Conservation (phyloP, 192 early-diverging fungal species). For the Chytriomyces hyalinus region DNA sequence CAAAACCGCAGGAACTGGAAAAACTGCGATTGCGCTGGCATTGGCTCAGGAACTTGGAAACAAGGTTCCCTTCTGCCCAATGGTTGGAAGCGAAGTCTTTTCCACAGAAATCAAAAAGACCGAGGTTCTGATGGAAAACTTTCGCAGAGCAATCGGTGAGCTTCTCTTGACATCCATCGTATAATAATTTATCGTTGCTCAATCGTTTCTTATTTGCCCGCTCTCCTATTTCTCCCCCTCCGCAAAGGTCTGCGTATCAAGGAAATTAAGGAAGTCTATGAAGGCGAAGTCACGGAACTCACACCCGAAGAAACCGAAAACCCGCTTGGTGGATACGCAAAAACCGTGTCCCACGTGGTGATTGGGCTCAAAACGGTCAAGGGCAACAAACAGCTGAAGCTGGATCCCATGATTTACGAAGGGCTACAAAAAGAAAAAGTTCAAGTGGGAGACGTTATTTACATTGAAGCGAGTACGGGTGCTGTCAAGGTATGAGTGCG, state of each 20-base stretch:
- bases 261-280: slow-evolving; percentile 99
- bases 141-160: slow-evolving; percentile 89
- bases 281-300: slow-evolving; percentile 97
- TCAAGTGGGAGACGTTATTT: slow-evolving; percentile 94
- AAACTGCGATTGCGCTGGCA: slow-evolving; percentile 96
- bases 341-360: slow-evolving; percentile 93
- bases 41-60: slow-evolving; percentile 95
- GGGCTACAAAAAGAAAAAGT: slow-evolving; percentile 97
- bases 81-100: slow-evolving; percentile 98
- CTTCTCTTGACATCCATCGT: neutral
- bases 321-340: slow-evolving; percentile 96
- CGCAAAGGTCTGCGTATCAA: slow-evolving; percentile 85
- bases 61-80: slow-evolving; percentile 99
- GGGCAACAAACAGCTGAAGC: slow-evolving; percentile 95
- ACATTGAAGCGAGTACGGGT: slow-evolving; percentile 96
- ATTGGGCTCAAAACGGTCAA: slow-evolving; percentile 98
- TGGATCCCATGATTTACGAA: slow-evolving; percentile 98
- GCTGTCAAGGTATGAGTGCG: slow-evolving; percentile 80
- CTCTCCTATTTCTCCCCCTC: neutral
- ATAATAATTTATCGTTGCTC: neutral
- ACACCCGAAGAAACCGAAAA: slow-evolving; percentile 98
- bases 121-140: slow-evolving; percentile 99
- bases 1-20: slow-evolving; percentile 78
- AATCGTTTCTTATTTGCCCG: neutral
- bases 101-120: slow-evolving; percentile 99